Evolutionary conservation across 352 stramenopile genomes (phyloP).

Genomic region (Elongisporangium undulatum): DNA sequence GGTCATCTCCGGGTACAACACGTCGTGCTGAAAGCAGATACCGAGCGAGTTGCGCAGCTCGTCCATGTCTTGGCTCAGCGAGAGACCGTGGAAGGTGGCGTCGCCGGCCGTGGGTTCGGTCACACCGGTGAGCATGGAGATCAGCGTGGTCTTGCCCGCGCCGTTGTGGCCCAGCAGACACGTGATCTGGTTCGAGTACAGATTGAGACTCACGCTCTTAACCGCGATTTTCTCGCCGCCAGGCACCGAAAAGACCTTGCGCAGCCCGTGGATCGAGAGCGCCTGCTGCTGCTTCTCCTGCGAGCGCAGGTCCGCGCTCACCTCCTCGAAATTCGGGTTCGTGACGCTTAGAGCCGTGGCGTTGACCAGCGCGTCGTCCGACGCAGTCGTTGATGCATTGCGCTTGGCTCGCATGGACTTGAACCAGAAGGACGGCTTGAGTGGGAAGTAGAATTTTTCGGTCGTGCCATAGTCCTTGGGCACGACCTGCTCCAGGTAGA

Average conservation of each 20-base stretch:
- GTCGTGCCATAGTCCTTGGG: slow-evolving; percentile 90
- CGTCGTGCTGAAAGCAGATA: not conserved
- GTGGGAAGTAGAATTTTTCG: slow-evolving; percentile 89
- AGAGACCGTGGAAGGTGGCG: slow-evolving; percentile 67
- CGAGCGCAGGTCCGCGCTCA: slow-evolving; percentile 31
- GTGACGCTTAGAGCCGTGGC: not conserved
- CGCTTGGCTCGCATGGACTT: slow-evolving; percentile 18
- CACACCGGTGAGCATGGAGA: slow-evolving; percentile 93
- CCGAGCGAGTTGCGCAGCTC: slow-evolving; percentile 59
- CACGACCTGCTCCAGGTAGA: slow-evolving; percentile 92
- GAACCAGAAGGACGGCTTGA: slow-evolving; percentile 70
- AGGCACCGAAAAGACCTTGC: slow-evolving; percentile 73
- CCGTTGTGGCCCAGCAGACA: slow-evolving; percentile 85
- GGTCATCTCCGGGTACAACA: not conserved
- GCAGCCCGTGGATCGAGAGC: slow-evolving; percentile 53
- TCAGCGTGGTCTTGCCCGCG: slow-evolving; percentile 89
- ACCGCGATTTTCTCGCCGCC: slow-evolving; percentile 75
- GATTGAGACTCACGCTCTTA: slow-evolving; percentile 76
- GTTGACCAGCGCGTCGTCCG: slow-evolving; percentile 2
- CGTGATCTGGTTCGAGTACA: slow-evolving; percentile 94
- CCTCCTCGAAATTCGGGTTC: slow-evolving; percentile 16
- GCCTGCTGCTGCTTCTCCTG: slow-evolving; percentile 51
- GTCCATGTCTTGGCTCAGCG: slow-evolving; percentile 72
- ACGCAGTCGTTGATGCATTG: slow-evolving; percentile 25
- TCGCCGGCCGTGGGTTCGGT: slow-evolving; percentile 54